Percentiles rank a stretch among this genome's conserved stretches.
Conservation (phyloP, 2,329 filamentous ascomycete species). For the Arthrobotrys iridis region DNA sequence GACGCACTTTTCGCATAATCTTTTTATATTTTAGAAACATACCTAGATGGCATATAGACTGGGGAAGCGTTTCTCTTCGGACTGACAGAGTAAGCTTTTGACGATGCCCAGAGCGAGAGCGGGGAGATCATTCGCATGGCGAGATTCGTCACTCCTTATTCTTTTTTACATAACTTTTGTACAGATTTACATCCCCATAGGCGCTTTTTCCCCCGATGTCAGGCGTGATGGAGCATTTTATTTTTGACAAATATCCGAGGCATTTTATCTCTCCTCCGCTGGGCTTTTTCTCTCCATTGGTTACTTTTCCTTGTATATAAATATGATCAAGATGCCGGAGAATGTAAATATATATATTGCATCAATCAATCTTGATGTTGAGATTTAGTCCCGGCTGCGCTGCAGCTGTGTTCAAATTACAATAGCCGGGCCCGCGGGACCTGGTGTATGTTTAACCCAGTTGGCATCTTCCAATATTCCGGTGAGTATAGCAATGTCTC, state of each 20-base stretch:
- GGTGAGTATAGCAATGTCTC: no score
- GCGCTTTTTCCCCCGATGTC: constrained; percentile 22
- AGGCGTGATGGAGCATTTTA: constrained; percentile 21
- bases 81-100: neutral
- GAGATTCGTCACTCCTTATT: neutral
- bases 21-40: constrained; percentile 15
- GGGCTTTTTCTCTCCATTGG: constrained; percentile 9
- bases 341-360: constrained; percentile 9
- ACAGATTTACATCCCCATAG: constrained; percentile 3
- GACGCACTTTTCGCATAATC: constrained; percentile 6
- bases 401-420: neutral
- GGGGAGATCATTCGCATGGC: neutral
- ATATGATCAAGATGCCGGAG: neutral
- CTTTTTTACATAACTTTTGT: neutral
- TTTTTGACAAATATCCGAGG: neutral
- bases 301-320: constrained; percentile 7
- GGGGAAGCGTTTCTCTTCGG: constrained; percentile 10
- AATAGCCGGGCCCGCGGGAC: no score
- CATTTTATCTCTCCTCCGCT: constrained; percentile 20
- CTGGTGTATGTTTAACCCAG: no score
- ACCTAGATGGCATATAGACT: constrained; percentile 27
- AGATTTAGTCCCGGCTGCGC: neutral
- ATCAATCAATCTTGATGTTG: neutral
- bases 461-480: no score
- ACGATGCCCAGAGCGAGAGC: neutral